Evolutionary conservation across 345 rosid species (phyloP).

Genomic region (Lepidium sativum): DNA sequence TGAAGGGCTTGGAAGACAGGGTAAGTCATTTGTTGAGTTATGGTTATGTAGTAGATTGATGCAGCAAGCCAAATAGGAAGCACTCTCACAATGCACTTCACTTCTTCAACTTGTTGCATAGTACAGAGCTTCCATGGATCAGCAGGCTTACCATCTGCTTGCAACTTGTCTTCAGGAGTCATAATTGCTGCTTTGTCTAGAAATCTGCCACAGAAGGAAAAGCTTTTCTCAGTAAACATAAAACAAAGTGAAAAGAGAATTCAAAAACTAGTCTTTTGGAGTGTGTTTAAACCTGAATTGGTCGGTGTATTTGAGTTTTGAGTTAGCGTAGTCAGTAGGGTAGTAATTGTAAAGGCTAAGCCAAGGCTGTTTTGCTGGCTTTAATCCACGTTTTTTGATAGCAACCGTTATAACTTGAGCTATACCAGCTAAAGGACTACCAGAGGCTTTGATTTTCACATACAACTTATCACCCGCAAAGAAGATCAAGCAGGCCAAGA

Average conservation of each 20-base stretch:
- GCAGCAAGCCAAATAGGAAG: constrained; percentile 54
- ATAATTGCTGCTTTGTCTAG: constrained; percentile 55
- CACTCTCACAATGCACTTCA: constrained; percentile 52
- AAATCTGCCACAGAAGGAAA: constrained; percentile 25
- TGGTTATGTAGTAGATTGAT: constrained; percentile 30
- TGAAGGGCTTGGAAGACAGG: constrained; percentile 59
- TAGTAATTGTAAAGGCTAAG: constrained; percentile 27
- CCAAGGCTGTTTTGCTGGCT: constrained; percentile 35
- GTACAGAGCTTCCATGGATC: constrained; percentile 60
- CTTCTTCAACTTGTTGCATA: constrained; percentile 68
- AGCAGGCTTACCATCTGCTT: constrained; percentile 39
- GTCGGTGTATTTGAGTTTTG: constrained; percentile 28
- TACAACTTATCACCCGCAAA: constrained; percentile 56
- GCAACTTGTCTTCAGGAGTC: constrained; percentile 29
- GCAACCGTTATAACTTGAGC: constrained; percentile 50
- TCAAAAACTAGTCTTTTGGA: neutral
- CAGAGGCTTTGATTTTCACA: constrained; percentile 58
- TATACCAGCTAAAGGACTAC: constrained; percentile 63
- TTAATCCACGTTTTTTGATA: constrained; percentile 41
- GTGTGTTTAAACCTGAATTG: constrained; percentile 22
- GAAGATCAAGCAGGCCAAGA: constrained; percentile 45
- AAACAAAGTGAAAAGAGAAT: neutral
- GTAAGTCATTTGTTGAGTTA: constrained; percentile 46
- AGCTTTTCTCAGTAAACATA: neutral
- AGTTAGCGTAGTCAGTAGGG: constrained; percentile 26